Base-by-base conservation (phyloP, 2,329 filamentous ascomycete genomes). In the Paraconiothyrium sp. region DNA sequence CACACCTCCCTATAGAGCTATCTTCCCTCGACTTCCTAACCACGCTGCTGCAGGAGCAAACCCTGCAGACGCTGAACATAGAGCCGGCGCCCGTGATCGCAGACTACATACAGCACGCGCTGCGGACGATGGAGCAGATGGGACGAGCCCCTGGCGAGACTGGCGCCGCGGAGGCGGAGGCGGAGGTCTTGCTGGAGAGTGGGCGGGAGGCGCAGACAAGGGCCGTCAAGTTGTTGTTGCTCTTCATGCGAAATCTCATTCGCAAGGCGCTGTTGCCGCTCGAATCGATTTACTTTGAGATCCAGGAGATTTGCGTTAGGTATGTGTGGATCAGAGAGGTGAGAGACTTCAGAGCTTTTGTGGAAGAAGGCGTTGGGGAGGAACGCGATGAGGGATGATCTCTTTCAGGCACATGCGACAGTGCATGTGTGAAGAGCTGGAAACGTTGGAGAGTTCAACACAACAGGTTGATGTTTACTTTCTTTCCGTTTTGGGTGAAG, bases 261-360 rank as follows among this genome's bases (percentile, higher is more conserved):
- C 57, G 70, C 6, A 78, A 78, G 58, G 73, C 65, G 22, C 51
- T 78, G 30, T 50, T 79, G 22, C 69, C 65, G 24, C 54, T 67
- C 5, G 67, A 76, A 32, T 69, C 71, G n/a, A 62, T 80, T 16
- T 76, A 75, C 44, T 80, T 74, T 59, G 78, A 81, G 60, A 77
- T 81, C 37, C 72, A 78, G 51, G 79, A 80, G 67, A 76, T 81
- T 61, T 78, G 76, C 41, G 72, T 76, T 46, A 60, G 78, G 54
- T 81, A 78, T 63, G 70, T 79, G 34, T 80, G 78, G 73, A 73
- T 80, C 16, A 74, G 66, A 59, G 79, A 81, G 58, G 79, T 80
- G 7, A 71, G 79, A 35, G 78, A 78, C 32, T 79, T 81, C 63
- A 74, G 71, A 59, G 56, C 46, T 13, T 76, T 74, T 66, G 59